Base-by-base conservation (phyloP, 192 early-diverging fungal genomes). In the Backusella sp. region DNA sequence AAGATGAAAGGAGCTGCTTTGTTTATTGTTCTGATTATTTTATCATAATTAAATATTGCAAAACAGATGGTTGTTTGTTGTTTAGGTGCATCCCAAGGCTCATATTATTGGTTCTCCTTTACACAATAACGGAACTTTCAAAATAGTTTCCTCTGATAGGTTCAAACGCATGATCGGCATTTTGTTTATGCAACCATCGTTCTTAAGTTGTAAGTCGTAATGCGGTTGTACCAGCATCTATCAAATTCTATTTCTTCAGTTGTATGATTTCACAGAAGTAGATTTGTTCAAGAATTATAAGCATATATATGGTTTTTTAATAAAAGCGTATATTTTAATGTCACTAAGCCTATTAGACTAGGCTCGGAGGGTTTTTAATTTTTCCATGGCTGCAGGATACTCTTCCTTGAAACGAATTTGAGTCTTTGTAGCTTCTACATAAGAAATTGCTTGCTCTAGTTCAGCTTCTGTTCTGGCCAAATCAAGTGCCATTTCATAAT, bases 391-490 rank as follows among this genome's bases (percentile, higher is more conserved):
- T 15, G 74, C 77, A 35, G 77, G 77, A 26, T 62, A 66, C 3
- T 77, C 69, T 23, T 77, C 36, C 19, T 34, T 34, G 15, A 76
- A 74, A 8, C 73, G 65, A 21, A 62, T 84, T 81, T 90, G 89
- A 32, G 87, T 86, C 34, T 85, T 85, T 39, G 89, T 90, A 52
- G 88, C 86, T 79, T 91, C 90, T 59, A 89, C 86, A 82, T 89
- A 89, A 15, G 88, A 87, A 44, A 96, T 90, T 11, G 93, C 92
- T 74, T 94, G 94, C 44, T 92, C 89, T 76, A 99, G 85, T 84
- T 99, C 97, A 46, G 94, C 86, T 82, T 98, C 95, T 9, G 96
- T 95, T 80, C 95, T 83, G 49, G 95, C 92, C 66, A 98, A 86
- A 9, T 91, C 88, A 59, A 94, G 88, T 1, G 95, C 94, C 66